Base-by-base conservation (phyloP, 1,139 yeast species). In the Scheffersomyces cryptocercus region DNA sequence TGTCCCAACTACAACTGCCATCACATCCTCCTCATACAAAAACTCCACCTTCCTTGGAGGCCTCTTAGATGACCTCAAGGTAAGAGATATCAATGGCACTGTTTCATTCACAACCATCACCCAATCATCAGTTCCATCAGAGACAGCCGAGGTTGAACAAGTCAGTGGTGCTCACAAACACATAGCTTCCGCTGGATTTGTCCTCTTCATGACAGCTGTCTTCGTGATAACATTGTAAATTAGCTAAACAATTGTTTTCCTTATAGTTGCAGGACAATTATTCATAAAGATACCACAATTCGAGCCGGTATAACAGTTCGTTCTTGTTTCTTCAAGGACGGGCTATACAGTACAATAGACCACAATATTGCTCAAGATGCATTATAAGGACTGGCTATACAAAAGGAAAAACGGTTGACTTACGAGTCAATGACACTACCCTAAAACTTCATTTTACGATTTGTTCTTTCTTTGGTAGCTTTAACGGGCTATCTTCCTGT, bases 201-300 rank as follows among this genome's bases (percentile, higher is more conserved):
- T 31, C 5, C 20, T 31, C 7, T 10, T 31, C 4, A 14, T 31
- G 35, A 12, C 11, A 15, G n/a, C 35, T 13, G 35, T 31, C 10
- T 31, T 13, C 24, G 35, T 20, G 9, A 31, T 31, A 6, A n/a
- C 20, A 11, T 31, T 31, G 20, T 31, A 31, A 31, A 9, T 15
- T 30, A 13, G n/a, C 33, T 45, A 20, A 20, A 20, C 26, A 20
- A 20, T 20, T 20, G 26, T 20, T 20, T 20, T 37, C 51, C 44
- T 41, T 48, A 42, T 50, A 49, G 52, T 55, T 55, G 59, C 61
- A 33, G 60, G 60, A 48, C 59, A 55, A 54, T 53, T 51, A 40
- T 46, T 42, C 26, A 20, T 20, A 20, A 20, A 20, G 26, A 20
- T 20, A 20, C 26, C 26, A 20, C 8, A 20, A 20, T 20, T 20